Evolutionary conservation across 768 basidiomycete genomes (phyloP).

Genomic region (Boletus barrowsii): DNA sequence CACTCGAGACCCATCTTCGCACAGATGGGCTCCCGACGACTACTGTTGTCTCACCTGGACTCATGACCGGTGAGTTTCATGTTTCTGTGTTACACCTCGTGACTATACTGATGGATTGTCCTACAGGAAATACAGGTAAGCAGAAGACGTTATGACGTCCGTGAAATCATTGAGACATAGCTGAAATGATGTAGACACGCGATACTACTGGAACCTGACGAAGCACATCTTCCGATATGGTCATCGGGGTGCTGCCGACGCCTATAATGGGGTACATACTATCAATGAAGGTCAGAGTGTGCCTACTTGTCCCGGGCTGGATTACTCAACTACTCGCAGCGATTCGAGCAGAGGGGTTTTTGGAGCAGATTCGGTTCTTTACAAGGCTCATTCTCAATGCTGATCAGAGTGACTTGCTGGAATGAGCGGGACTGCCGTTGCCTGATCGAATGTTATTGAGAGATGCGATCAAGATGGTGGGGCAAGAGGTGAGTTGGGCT

Average conservation of each 20-base stretch:
- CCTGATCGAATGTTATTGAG: too few relatives aligned
- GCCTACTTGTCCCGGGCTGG: too few relatives aligned
- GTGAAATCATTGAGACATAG: slow-evolving; percentile 3
- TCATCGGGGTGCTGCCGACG: slow-evolving; percentile 27
- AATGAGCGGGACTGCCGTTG: neutral
- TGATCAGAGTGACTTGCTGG: slow-evolving; percentile 26
- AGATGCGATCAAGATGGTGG: too few relatives aligned
- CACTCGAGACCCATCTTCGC: slow-evolving; percentile 32
- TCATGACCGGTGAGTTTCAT: slow-evolving; percentile 15
- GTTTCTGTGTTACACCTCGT: neutral
- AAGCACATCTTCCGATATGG: slow-evolving; percentile 46
- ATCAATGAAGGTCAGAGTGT: slow-evolving; percentile 25
- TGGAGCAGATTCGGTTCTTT: slow-evolving; percentile 33
- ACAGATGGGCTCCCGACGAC: slow-evolving; percentile 20
- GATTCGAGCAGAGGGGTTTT: slow-evolving; percentile 28
- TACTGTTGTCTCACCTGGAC: slow-evolving; percentile 37
- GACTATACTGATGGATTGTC: slow-evolving; percentile 2
- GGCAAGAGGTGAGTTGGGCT: too few relatives aligned
- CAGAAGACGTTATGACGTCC: slow-evolving; percentile 11
- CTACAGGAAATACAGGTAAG: slow-evolving; percentile 25
- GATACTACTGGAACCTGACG: slow-evolving; percentile 45
- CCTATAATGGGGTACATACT: slow-evolving; percentile 36
- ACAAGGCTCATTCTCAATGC: slow-evolving; percentile 34
- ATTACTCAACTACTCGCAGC: slow-evolving; percentile 10
- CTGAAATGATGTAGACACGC: slow-evolving; percentile 35